Evolutionary conservation across 768 basidiomycete species (phyloP).

Genomic region (Asterophora parasitica): DNA sequence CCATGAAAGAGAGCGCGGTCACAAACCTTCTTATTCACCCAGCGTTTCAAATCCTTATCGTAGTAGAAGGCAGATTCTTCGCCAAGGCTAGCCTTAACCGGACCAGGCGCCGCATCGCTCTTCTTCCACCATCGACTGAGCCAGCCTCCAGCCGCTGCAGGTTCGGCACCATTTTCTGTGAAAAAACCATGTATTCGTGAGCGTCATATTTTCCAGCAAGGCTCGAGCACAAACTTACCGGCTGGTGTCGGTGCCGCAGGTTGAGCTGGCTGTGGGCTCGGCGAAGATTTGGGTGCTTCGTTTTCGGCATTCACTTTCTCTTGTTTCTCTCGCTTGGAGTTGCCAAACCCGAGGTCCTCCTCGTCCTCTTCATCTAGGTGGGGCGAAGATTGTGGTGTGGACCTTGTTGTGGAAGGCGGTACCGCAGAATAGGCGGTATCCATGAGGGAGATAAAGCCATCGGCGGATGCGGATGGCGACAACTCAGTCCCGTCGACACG

Average conservation of each 20-base stretch:
- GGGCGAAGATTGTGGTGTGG: slow-evolving; percentile 6
- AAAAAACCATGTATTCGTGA: background rate
- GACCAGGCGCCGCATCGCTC: slow-evolving; percentile 53
- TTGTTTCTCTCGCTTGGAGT: slow-evolving; percentile 41
- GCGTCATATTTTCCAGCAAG: background rate
- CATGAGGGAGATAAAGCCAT: slow-evolving; percentile 83
- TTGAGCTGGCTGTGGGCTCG: slow-evolving; percentile 7
- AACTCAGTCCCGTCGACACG: slow-evolving; percentile 41
- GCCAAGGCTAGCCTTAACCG: slow-evolving; percentile 88
- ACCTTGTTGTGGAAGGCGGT: slow-evolving; percentile 19
- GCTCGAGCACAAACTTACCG: slow-evolving; percentile 20
- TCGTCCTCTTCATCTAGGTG: slow-evolving; percentile 55
- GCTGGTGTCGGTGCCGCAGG: slow-evolving; percentile 18
- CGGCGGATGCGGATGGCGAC: slow-evolving; percentile 36
- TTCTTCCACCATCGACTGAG: slow-evolving; percentile 79
- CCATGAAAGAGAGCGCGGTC: background rate
- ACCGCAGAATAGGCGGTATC: slow-evolving; percentile 47
- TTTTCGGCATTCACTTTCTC: slow-evolving; percentile 27
- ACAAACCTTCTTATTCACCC: slow-evolving; percentile 91
- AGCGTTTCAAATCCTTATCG: slow-evolving; percentile 91
- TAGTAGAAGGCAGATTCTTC: slow-evolving; percentile 89
- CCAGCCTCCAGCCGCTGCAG: slow-evolving; percentile 51
- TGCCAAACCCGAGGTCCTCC: slow-evolving; percentile 91
- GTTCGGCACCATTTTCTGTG: slow-evolving; percentile 9
- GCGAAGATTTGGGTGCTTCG: slow-evolving; percentile 18